Percentiles rank a stretch among this genome's conserved stretches.
phyloP scores from a whole-genome alignment of 768 basidiomycete genomes.

The Psilocybe azurescens region DNA sequence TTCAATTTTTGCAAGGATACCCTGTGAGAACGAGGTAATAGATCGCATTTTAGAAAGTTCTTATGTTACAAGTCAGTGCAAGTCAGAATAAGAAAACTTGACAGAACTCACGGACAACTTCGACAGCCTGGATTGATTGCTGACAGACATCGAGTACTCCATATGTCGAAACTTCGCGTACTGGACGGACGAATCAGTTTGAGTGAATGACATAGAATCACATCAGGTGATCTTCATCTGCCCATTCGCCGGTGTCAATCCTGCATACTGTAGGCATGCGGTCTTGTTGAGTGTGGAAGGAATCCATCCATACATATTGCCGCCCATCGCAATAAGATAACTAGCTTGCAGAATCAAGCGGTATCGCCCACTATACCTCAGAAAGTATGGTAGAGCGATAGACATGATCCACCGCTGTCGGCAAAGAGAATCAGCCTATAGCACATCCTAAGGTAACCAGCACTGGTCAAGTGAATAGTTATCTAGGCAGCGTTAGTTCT shows the following conservation, averaged over 20 bases:
- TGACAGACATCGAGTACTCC: constrained; percentile 7
- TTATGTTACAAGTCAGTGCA: neutral
- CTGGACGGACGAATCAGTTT: constrained; percentile 17
- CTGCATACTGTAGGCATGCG: neutral
- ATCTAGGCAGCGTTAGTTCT: neutral
- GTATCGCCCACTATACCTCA: neutral
- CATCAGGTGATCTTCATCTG: constrained; percentile 22
- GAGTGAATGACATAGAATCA: constrained; percentile 14
- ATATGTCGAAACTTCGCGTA: constrained; percentile 15
- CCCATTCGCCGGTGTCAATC: neutral
- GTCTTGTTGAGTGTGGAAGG: neutral
- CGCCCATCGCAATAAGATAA: neutral
- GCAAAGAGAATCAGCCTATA: neutral
- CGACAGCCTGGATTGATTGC: constrained; percentile 14
- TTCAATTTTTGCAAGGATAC: constrained; percentile 1
- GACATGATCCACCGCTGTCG: neutral
- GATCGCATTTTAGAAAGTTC: constrained; percentile 9
- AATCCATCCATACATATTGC: neutral
- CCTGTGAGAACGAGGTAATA: constrained; percentile 11
- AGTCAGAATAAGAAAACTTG: constrained; percentile 7
- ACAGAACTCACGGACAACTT: constrained; percentile 11
- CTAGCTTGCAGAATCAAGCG: neutral
- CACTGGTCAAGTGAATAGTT: neutral
- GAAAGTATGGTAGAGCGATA: neutral
- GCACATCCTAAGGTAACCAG: neutral